Base-by-base conservation (phyloP, 2,329 filamentous ascomycete genomes). In the Pyrenophora graminea region DNA sequence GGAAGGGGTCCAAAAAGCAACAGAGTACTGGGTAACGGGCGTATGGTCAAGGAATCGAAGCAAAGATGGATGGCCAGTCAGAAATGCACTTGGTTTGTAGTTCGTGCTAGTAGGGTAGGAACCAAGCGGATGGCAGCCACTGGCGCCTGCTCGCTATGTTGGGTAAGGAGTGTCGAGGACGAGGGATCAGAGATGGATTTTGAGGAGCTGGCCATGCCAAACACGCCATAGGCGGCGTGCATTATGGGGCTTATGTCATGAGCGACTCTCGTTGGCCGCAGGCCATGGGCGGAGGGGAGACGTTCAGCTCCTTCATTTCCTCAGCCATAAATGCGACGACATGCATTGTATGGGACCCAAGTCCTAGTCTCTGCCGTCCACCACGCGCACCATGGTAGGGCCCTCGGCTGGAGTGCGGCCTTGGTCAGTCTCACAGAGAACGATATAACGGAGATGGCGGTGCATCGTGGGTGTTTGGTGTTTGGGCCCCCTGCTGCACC, bases 231-330 rank as follows among this genome's bases (percentile, higher is more conserved):
- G 51, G 48, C 40, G 49, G 51, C 50, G 59, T 55, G 59, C 59
- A 55, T 59, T 53, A 59, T 61, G 39, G 55, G 56, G 53, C 55
- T 57, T 56, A 58, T 51, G 56, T 56, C 56, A 58, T 56, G 48
- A 61, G 56, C 48, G 44, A 52, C 58, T 61, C 50, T 58, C 56
- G 62, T 62, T 65, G 63, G 66, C 55, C 54, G 58, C 54, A 55
- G 57, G 56, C 40, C 50, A 55, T 43, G 53, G 59, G 53, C 33
- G 53, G 44, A 55, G 54, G 59, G 57, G 58, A 55, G 58, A 51
- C 49, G 45, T 58, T 46, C 49, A 57, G 48, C 45, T 59, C 55
- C 56, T 61, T 69, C 68, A 70, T 70, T 64, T 70, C 65, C 62
- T 61, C 47, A 21, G 33, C 33, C 33, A 48, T 48, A 38, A 41